Evolutionary conservation across 768 basidiomycete species (phyloP).

Genomic region (Crassisporium funariophilum): DNA sequence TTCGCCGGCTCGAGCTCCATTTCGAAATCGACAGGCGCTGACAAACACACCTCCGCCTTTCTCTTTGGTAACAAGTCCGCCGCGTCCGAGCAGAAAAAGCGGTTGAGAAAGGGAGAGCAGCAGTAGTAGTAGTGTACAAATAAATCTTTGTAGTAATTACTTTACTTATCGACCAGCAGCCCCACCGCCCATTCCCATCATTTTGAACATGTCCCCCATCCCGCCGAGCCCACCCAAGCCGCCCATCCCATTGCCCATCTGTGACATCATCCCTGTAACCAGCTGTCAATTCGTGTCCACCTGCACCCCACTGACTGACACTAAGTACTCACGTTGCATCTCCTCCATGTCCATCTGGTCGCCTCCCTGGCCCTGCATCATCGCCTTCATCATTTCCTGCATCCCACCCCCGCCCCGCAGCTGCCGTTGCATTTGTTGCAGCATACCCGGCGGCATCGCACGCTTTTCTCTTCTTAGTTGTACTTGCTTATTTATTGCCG

Average conservation of each 20-base stretch:
- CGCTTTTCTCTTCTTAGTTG: slow-evolving; percentile 49
- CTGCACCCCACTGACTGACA: too few species aligned
- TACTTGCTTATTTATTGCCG: background rate
- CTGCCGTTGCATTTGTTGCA: slow-evolving; percentile 90
- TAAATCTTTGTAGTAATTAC: slow-evolving; percentile 15
- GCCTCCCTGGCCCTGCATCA: slow-evolving; percentile 94
- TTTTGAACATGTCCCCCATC: slow-evolving; percentile 81
- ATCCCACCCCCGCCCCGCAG: slow-evolving; percentile 82
- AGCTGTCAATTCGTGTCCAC: slow-evolving; percentile 3
- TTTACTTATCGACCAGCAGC: slow-evolving; percentile 34
- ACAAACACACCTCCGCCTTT: slow-evolving; percentile 80
- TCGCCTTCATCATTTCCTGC: slow-evolving; percentile 97
- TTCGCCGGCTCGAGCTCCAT: slow-evolving; percentile 58
- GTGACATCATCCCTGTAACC: slow-evolving; percentile 80
- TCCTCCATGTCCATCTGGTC: slow-evolving; percentile 93
- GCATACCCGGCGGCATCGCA: slow-evolving; percentile 92
- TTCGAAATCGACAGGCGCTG: slow-evolving; percentile 77
- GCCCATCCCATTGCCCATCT: slow-evolving; percentile 76
- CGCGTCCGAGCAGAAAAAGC: slow-evolving; percentile 63
- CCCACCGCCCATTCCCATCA: slow-evolving; percentile 78
- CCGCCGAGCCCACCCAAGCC: slow-evolving; percentile 58
- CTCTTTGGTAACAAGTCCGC: slow-evolving; percentile 75
- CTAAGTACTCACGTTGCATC: slow-evolving; percentile 72
- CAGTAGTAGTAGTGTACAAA: slow-evolving; percentile 11
- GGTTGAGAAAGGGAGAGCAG: slow-evolving; percentile 49